These are phyloP conservation scores for Boletus bicolor DNA, from an alignment of 768 basidiomycete species.

Conservation along the genomic window DNA sequence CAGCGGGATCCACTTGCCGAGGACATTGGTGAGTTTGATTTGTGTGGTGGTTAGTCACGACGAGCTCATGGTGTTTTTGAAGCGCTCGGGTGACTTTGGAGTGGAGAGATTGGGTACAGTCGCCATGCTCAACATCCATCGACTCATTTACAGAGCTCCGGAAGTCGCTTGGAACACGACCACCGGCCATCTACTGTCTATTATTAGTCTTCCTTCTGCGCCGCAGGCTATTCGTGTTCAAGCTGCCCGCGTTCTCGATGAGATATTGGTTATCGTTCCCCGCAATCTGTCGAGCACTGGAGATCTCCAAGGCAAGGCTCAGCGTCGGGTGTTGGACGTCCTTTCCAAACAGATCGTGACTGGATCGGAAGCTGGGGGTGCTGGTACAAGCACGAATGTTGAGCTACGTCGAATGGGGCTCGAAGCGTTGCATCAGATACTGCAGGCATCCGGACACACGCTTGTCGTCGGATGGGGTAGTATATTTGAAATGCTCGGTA, in stretches of 20 bases:
- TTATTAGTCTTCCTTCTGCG: conserved; percentile 66
- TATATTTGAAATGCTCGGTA: conserved; percentile 89
- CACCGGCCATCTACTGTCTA: conserved; percentile 74
- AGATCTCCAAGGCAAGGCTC: conserved; percentile 66
- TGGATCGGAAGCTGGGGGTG: conserved; percentile 35
- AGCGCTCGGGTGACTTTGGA: conserved; percentile 95
- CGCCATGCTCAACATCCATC: conserved; percentile 77
- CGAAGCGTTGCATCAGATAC: conserved; percentile 84
- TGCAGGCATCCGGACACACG: conserved; percentile 90
- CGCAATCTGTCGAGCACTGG: conserved; percentile 60
- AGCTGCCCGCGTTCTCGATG: conserved; percentile 83
- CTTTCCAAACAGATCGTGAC: conserved; percentile 75
- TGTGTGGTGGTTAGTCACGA: neutral
- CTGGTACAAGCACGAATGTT: conserved; percentile 48
- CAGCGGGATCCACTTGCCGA: conserved; percentile 85
- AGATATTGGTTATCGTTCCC: conserved; percentile 75
- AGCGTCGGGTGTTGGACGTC: conserved; percentile 81
- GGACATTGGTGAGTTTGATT: conserved; percentile 58
- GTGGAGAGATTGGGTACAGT: conserved; percentile 82
- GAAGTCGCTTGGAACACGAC: conserved; percentile 83
- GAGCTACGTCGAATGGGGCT: conserved; percentile 87
- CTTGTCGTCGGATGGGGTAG: conserved; percentile 90
- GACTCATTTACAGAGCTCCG: conserved; percentile 79
- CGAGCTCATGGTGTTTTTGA: conserved; percentile 5
- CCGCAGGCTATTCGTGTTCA: conserved; percentile 82